Percentiles rank a stretch among this genome's conserved stretches.
These are phyloP conservation scores for Leccinellum luteum DNA, from an alignment of 768 basidiomycete species.

Conservation along the genomic window DNA sequence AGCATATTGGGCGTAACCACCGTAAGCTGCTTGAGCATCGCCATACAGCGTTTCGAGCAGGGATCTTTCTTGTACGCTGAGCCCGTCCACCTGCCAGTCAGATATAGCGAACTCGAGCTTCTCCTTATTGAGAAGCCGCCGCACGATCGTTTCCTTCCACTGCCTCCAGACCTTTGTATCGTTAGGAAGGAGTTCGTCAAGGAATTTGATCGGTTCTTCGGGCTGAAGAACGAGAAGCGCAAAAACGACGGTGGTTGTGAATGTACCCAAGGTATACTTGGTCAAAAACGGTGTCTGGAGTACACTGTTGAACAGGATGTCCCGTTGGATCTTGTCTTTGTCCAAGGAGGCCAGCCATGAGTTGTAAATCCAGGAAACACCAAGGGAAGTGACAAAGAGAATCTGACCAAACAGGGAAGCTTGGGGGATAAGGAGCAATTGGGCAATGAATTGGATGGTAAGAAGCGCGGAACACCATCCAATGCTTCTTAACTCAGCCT, in stretches of 20 bases:
- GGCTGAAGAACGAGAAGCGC: slow-evolving; percentile 10
- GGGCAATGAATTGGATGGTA: not conserved
- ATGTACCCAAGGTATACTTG: slow-evolving; percentile 14
- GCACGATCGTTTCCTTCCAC: slow-evolving; percentile 19
- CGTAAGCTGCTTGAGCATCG: slow-evolving; percentile 25
- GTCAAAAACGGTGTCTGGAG: slow-evolving; percentile 13
- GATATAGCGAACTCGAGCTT: slow-evolving; percentile 20
- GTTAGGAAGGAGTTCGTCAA: slow-evolving; percentile 19
- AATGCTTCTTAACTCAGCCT: not conserved
- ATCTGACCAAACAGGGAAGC: not conserved
- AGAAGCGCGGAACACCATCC: not conserved
- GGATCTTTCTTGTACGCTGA: slow-evolving; percentile 14
- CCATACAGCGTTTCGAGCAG: slow-evolving; percentile 24
- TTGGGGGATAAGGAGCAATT: not conserved
- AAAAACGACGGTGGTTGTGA: slow-evolving; percentile 19
- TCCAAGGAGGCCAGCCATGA: slow-evolving; percentile 30
- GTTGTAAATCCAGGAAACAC: not conserved
- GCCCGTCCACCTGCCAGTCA: slow-evolving; percentile 22
- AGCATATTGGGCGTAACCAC: slow-evolving; percentile 15
- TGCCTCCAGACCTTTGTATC: slow-evolving; percentile 20
- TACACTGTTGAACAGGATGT: slow-evolving; percentile 10
- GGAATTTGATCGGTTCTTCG: slow-evolving; percentile 2
- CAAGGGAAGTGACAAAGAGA: not conserved
- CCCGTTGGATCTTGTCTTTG: slow-evolving; percentile 16
- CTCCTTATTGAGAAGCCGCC: slow-evolving; percentile 5